Percentiles rank a stretch among this genome's conserved stretches.
phyloP scores from a whole-genome alignment of 2,329 filamentous ascomycete genomes.

The Penicillium brevicompactum region DNA sequence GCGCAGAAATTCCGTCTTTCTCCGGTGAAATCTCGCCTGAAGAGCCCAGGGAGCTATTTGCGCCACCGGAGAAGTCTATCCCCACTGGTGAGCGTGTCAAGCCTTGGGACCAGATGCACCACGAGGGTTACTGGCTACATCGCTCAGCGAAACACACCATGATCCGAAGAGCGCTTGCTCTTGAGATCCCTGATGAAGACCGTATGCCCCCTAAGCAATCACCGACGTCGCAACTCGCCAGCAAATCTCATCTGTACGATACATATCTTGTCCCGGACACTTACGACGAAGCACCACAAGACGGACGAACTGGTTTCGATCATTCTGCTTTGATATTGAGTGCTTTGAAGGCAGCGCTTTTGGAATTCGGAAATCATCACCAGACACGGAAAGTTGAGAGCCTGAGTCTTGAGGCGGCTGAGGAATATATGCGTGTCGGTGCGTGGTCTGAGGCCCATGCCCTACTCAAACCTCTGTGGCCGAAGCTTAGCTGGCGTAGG shows the following conservation, averaged over 20 bases:
- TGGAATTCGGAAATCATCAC: constrained; percentile 54
- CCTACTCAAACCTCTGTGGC: constrained; percentile 57
- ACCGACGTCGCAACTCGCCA: constrained; percentile 57
- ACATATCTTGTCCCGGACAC: constrained; percentile 63
- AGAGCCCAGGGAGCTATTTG: constrained; percentile 28
- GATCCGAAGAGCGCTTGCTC: constrained; percentile 53
- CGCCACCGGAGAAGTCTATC: constrained; percentile 55
- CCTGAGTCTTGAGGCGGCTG: constrained; percentile 57
- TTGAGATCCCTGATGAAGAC: constrained; percentile 62
- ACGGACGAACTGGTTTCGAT: constrained; percentile 50
- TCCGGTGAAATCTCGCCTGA: constrained; percentile 28
- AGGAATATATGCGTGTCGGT: constrained; percentile 54
- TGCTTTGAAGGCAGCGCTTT: constrained; percentile 50
- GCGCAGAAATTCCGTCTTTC: constrained; percentile 53
- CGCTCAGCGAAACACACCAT: constrained; percentile 56
- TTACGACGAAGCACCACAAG: constrained; percentile 54
- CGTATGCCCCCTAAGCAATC: constrained; percentile 57
- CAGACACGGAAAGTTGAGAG: constrained; percentile 59
- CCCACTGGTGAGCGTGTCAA: constrained; percentile 52
- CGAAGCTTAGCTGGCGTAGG: constrained; percentile 58
- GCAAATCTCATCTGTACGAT: constrained; percentile 58
- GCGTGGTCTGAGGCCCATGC: constrained; percentile 55
- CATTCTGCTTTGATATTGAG: constrained; percentile 54
- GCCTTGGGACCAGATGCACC: constrained; percentile 63
- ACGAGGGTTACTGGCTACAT: constrained; percentile 64